Percentiles rank a stretch among this genome's conserved stretches.
Conservation (phyloP, 1,139 yeast species). For the Pichia sp. region DNA sequence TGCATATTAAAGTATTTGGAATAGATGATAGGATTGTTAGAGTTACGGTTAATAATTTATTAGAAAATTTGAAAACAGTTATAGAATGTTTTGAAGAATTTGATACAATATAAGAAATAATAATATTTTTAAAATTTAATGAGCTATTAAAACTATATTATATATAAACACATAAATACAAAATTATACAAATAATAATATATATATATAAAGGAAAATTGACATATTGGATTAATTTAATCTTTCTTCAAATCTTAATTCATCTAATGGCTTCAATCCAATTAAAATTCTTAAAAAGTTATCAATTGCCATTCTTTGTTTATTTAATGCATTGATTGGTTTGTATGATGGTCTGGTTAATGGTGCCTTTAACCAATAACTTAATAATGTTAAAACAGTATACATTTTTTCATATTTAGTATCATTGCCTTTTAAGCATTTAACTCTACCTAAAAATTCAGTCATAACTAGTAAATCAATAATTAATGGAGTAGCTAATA, state of each 20-base stretch:
- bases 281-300: slow-evolving; percentile 84
- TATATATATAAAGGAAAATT: background rate
- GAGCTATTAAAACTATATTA: background rate
- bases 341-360: slow-evolving; percentile 85
- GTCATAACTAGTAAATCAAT: slow-evolving; percentile 86
- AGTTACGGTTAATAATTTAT: slow-evolving; percentile 63
- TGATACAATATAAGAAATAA: slow-evolving; percentile 27
- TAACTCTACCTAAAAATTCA: slow-evolving; percentile 83
- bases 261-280: slow-evolving; percentile 86
- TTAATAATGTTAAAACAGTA: slow-evolving; percentile 78
- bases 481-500: slow-evolving; percentile 90
- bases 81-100: slow-evolving; percentile 65
- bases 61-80: slow-evolving; percentile 59
- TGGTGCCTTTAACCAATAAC: slow-evolving; percentile 97
- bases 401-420: slow-evolving; percentile 59
- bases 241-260: slow-evolving; percentile 92
- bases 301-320: slow-evolving; percentile 89
- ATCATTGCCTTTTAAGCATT: slow-evolving; percentile 53
- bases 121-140: background rate
- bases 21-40: slow-evolving; percentile 58
- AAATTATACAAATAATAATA: background rate
- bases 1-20: slow-evolving; percentile 46
- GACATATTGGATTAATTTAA: slow-evolving; percentile 36
- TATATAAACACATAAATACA: background rate
- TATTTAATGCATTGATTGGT: slow-evolving; percentile 89